phyloP scores from a whole-genome alignment of 1,284 basidiomycete species.

The Rhodotorula mucilaginosa region DNA sequence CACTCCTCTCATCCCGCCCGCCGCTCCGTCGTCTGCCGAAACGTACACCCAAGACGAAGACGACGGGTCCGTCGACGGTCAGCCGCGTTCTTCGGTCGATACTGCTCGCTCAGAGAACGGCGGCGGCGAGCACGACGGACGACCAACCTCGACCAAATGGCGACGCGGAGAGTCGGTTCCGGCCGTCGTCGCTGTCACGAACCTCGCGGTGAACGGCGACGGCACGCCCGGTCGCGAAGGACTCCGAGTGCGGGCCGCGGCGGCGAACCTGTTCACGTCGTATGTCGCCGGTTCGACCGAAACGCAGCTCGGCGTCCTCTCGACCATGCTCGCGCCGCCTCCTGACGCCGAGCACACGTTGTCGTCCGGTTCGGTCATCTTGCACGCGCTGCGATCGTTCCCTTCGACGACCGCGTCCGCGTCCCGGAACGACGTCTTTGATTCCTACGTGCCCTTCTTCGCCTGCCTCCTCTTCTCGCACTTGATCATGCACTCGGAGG shows the following conservation, averaged over 20 bases:
- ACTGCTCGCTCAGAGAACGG: not conserved
- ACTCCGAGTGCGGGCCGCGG: conserved; percentile 51
- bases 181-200: conserved; percentile 51
- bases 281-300: conserved; percentile 50
- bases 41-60: conserved; percentile 37
- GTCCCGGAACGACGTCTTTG: conserved; percentile 51
- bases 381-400: conserved; percentile 53
- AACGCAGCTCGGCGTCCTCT: conserved; percentile 53
- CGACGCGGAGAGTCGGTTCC: conserved; percentile 44
- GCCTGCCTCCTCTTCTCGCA: conserved; percentile 56
- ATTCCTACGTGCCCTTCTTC: conserved; percentile 57
- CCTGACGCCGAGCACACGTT: conserved; percentile 39
- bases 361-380: conserved; percentile 55
- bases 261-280: conserved; percentile 53
- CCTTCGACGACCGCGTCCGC: conserved; percentile 48
- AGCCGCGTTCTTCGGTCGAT: conserved; percentile 29
- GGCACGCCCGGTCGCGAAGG: conserved; percentile 45
- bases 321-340: conserved; percentile 52
- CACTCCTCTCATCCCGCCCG: conserved; percentile 51
- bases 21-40: conserved; percentile 19
- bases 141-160: conserved; percentile 33
- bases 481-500: conserved; percentile 57
- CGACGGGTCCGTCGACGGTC: conserved; percentile 42
- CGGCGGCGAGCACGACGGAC: not conserved
- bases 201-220: conserved; percentile 48